These are phyloP conservation scores for Alliaria petiolata DNA, from an alignment of 345 rosid species.

Conservation along the genomic window DNA sequence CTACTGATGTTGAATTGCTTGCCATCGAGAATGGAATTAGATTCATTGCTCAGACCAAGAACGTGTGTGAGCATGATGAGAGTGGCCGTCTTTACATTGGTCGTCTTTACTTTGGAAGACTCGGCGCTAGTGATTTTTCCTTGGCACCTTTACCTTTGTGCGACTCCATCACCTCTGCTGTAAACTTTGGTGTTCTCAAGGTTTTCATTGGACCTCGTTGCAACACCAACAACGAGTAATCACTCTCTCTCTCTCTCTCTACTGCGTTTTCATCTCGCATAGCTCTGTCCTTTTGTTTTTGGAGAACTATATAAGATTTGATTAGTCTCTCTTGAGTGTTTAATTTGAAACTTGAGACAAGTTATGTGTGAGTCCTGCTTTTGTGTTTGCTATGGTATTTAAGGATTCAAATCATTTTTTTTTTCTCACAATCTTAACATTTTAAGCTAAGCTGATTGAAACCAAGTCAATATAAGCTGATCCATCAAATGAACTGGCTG, in stretches of 20 bases:
- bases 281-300: neutral
- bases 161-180: neutral
- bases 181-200: slow-evolving; percentile 5
- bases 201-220: neutral
- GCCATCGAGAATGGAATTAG: neutral
- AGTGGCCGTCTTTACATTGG: neutral
- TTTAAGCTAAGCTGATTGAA: too few species aligned
- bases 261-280: too few species aligned
- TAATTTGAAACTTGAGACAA: neutral
- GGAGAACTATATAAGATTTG: neutral
- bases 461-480: too few species aligned
- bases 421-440: too few species aligned
- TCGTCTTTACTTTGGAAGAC: neutral
- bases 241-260: neutral
- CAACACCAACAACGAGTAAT: neutral
- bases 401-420: too few species aligned
- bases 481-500: too few species aligned
- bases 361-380: neutral
- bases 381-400: neutral
- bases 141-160: neutral
- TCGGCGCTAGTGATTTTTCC: neutral
- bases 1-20: neutral
- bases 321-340: neutral
- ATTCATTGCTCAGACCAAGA: neutral
- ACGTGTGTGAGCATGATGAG: slow-evolving; percentile 10